These are phyloP conservation scores for Epichloe coenophiala DNA, from an alignment of 2,329 filamentous ascomycete species.

Conservation along the genomic window DNA sequence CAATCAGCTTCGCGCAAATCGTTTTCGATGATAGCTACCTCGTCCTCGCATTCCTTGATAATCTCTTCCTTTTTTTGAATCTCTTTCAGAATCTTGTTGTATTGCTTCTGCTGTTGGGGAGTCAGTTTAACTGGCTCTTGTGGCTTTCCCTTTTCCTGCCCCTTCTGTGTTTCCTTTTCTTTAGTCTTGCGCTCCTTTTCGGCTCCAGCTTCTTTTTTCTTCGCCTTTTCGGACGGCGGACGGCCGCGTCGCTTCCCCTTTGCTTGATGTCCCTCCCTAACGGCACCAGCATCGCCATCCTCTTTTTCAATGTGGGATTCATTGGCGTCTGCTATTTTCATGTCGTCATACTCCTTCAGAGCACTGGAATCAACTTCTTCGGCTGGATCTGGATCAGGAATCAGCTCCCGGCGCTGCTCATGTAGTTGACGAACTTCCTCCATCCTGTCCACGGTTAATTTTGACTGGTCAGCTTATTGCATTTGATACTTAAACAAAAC, in stretches of 20 bases:
- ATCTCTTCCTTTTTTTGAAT: slow-evolving; percentile 81
- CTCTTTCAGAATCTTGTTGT: slow-evolving; percentile 73
- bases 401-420: slow-evolving; percentile 57
- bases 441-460: slow-evolving; percentile 29
- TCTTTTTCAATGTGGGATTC: slow-evolving; percentile 42
- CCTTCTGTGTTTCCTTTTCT: slow-evolving; percentile 52
- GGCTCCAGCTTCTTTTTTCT: slow-evolving; percentile 50
- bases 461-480: slow-evolving; percentile 1
- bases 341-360: slow-evolving; percentile 38
- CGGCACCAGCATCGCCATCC: slow-evolving; percentile 52
- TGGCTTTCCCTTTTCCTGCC: slow-evolving; percentile 40
- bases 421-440: slow-evolving; percentile 60
- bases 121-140: slow-evolving; percentile 51
- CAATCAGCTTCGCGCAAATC: slow-evolving; percentile 91
- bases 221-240: slow-evolving; percentile 47
- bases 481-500: not conserved
- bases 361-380: slow-evolving; percentile 39
- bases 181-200: slow-evolving; percentile 51
- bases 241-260: slow-evolving; percentile 44
- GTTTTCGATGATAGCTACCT: slow-evolving; percentile 76
- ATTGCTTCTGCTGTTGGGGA: slow-evolving; percentile 74
- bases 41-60: slow-evolving; percentile 69
- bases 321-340: slow-evolving; percentile 49
- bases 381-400: slow-evolving; percentile 58
- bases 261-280: slow-evolving; percentile 53